Conservation (phyloP, 306 rosid genomes). For the Hylodesmum podocarpum region DNA sequence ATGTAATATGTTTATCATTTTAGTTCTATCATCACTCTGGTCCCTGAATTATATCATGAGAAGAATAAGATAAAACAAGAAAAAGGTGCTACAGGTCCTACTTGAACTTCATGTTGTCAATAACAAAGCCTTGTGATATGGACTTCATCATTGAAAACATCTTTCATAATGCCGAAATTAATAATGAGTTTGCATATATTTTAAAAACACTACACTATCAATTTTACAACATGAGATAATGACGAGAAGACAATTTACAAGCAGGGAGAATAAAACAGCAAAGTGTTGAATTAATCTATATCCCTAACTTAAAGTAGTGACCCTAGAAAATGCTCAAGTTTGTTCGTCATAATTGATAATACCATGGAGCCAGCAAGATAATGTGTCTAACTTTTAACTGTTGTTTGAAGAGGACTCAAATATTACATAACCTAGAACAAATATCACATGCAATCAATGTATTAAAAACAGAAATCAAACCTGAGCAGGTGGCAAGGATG, state of each 20-base stretch:
- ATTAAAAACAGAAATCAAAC: constrained; percentile 40
- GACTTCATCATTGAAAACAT: neutral
- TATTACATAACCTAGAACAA: neutral
- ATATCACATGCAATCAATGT: neutral
- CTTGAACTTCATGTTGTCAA: neutral
- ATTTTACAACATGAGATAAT: constrained; percentile 1
- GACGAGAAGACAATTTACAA: neutral
- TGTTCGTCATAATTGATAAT: neutral
- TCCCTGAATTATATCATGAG: no score
- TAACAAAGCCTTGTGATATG: neutral
- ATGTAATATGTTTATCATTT: no score
- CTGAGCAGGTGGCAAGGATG: constrained; percentile 91
- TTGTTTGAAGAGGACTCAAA: neutral
- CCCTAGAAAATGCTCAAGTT: constrained; percentile 1
- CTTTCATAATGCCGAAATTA: neutral
- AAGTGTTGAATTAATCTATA: constrained; percentile 3
- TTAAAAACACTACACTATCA: neutral
- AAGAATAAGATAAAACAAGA: neutral
- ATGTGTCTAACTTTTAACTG: neutral
- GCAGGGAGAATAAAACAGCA: neutral
- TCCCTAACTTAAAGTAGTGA: neutral
- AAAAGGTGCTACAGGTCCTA: neutral
- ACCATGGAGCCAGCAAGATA: neutral
- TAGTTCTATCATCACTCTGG: no score
- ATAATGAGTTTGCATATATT: neutral